These are phyloP conservation scores for Stevia rebaudiana DNA, from an alignment of 140 eudicot species.

Conservation along the genomic window DNA sequence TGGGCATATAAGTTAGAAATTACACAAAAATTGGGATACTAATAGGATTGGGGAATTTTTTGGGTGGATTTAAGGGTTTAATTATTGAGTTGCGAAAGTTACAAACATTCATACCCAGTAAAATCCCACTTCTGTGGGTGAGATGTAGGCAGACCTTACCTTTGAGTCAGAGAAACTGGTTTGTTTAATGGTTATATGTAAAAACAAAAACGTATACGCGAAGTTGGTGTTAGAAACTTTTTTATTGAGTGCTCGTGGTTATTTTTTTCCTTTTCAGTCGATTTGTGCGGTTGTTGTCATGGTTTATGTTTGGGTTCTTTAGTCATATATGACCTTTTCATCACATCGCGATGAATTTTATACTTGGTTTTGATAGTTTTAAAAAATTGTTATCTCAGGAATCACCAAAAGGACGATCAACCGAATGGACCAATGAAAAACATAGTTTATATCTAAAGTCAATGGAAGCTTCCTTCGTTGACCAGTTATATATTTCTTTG, in stretches of 20 bases:
- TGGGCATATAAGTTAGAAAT: background rate
- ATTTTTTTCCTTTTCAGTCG: too few species aligned
- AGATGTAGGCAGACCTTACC: background rate
- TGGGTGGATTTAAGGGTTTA: background rate
- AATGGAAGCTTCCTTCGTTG: constrained; percentile 76
- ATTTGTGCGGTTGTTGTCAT: too few species aligned
- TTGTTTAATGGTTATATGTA: background rate
- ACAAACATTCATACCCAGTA: too few species aligned
- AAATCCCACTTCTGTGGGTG: background rate
- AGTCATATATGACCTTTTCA: too few species aligned
- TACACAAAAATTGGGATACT: background rate
- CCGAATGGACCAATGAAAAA: constrained; percentile 84
- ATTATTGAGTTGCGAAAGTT: background rate
- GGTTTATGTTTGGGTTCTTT: too few species aligned
- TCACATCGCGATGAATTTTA: too few species aligned
- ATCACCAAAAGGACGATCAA: constrained; percentile 23
- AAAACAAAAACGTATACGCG: background rate
- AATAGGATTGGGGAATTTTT: background rate
- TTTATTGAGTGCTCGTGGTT: too few species aligned
- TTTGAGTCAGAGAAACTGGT: background rate
- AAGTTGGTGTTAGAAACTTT: background rate
- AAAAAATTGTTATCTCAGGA: constrained; percentile 30
- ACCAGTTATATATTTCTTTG: constrained; percentile 55
- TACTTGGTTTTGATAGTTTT: too few species aligned
- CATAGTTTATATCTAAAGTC: constrained; percentile 77